These are phyloP conservation scores for Diplodia corticola DNA, from an alignment of 2,329 filamentous ascomycete species.

Conservation along the genomic window DNA sequence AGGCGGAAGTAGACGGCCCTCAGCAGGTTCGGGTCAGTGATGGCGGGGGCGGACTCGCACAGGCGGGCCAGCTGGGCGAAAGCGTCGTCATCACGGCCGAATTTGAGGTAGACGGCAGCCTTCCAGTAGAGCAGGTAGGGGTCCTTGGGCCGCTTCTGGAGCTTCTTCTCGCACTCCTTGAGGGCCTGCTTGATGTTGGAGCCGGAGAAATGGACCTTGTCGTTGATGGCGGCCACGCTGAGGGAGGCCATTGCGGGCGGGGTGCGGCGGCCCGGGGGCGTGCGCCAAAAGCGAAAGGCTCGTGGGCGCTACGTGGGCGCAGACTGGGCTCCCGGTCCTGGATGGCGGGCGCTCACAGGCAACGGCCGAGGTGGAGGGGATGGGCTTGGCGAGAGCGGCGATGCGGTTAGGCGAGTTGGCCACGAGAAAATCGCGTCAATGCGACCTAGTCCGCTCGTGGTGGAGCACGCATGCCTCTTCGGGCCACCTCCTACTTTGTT, in stretches of 20 bases:
- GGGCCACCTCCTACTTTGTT: conserved; percentile 12
- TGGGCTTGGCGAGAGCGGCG: conserved; percentile 8
- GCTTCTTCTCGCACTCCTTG: conserved; percentile 34
- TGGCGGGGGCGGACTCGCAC: conserved; percentile 11
- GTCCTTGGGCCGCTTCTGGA: conserved; percentile 40
- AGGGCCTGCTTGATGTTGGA: conserved; percentile 29
- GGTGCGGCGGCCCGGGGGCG: conserved; percentile 16
- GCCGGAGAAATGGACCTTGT: conserved; percentile 19
- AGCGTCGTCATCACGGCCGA: conserved; percentile 22
- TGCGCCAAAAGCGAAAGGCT: not conserved
- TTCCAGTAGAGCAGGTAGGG: conserved; percentile 33
- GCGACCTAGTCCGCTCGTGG: conserved; percentile 8
- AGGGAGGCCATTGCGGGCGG: conserved; percentile 19
- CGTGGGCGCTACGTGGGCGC: not conserved
- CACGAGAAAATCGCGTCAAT: conserved; percentile 14
- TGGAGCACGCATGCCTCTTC: conserved; percentile 13
- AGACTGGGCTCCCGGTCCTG: not conserved
- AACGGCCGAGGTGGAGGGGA: not conserved
- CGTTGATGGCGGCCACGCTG: conserved; percentile 16
- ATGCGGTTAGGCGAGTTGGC: conserved; percentile 6
- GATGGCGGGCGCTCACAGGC: not conserved
- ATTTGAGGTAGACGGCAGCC: conserved; percentile 23
- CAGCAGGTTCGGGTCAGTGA: conserved; percentile 13
- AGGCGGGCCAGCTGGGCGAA: conserved; percentile 15
- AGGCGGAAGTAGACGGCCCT: conserved; percentile 17